Conservation (phyloP, 306 rosid species). For the Calophaca sinica region DNA sequence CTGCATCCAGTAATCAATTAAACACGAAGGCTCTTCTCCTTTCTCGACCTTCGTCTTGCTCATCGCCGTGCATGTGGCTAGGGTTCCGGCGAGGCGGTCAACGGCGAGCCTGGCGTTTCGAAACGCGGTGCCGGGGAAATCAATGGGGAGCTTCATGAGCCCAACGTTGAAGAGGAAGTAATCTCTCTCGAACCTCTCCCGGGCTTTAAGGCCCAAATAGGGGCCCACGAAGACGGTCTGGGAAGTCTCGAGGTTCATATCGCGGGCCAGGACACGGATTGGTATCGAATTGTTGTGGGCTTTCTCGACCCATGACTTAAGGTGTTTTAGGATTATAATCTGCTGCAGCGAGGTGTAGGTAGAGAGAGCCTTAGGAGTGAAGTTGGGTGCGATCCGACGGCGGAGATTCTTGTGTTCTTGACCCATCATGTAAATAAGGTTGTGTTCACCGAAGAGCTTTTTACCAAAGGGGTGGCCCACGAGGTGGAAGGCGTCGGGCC, state of each 20-base stretch:
- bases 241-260: slow-evolving; percentile 86
- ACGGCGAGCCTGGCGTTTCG: slow-evolving; percentile 87
- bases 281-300: slow-evolving; percentile 42
- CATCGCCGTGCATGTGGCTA: slow-evolving; percentile 53
- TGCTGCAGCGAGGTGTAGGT: slow-evolving; percentile 84
- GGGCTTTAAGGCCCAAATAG: slow-evolving; percentile 55
- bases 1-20: slow-evolving; percentile 91
- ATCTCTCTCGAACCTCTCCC: slow-evolving; percentile 67
- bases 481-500: slow-evolving; percentile 72
- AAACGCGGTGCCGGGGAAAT: slow-evolving; percentile 79
- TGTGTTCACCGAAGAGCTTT: slow-evolving; percentile 89
- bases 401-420: slow-evolving; percentile 86
- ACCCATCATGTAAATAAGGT: slow-evolving; percentile 87
- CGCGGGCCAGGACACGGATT: slow-evolving; percentile 66
- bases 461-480: slow-evolving; percentile 95
- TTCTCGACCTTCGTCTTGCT: slow-evolving; percentile 64
- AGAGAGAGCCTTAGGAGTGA: slow-evolving; percentile 78
- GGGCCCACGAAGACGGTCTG: slow-evolving; percentile 91
- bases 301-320: slow-evolving; percentile 59
- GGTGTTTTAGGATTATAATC: slow-evolving; percentile 69
- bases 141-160: slow-evolving; percentile 77
- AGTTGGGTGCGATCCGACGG: slow-evolving; percentile 85
- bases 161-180: slow-evolving; percentile 84
- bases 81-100: slow-evolving; percentile 56
- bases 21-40: slow-evolving; percentile 68